Evolutionary conservation across 139 green algal genomes (phyloP).

Genomic region (Coccomyxa sp.): DNA sequence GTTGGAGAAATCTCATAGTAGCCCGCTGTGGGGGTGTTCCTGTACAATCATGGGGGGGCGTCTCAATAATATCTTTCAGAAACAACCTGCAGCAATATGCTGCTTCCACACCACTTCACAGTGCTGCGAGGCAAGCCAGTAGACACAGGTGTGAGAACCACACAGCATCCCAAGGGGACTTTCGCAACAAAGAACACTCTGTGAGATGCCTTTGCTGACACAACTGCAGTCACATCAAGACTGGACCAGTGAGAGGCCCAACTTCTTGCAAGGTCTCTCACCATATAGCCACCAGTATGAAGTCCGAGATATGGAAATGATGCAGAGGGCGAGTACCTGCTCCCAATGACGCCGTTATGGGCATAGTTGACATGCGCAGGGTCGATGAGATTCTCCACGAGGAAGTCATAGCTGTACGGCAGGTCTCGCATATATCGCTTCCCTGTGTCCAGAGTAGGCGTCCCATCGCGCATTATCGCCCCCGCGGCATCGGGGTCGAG

Average conservation of each 20-base stretch:
- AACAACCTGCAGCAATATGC: background rate
- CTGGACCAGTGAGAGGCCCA: background rate
- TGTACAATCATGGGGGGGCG: background rate
- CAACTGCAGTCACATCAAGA: background rate
- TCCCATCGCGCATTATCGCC: background rate
- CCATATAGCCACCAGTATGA: background rate
- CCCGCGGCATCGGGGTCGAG: background rate
- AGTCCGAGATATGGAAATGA: background rate
- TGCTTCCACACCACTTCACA: background rate
- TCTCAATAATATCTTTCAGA: background rate
- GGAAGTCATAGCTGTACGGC: constrained; percentile 28
- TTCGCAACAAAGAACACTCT: background rate
- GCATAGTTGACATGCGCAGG: constrained; percentile 56
- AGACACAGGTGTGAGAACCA: background rate
- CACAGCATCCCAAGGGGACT: background rate
- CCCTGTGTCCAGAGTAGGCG: background rate
- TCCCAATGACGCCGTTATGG: constrained; percentile 46
- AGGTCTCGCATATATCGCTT: constrained; percentile 25
- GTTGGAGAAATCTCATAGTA: background rate
- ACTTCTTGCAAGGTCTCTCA: background rate
- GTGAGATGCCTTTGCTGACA: background rate
- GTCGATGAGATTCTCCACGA: constrained; percentile 69
- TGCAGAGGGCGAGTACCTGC: background rate
- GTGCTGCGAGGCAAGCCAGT: too few species aligned
- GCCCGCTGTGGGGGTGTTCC: background rate